A percentile compares a stretch with the other conserved stretches of the same genome.
These are phyloP conservation scores for Magnolia sinica DNA, from an alignment of 164 flowering plant genomes.

Conservation along the genomic window DNA sequence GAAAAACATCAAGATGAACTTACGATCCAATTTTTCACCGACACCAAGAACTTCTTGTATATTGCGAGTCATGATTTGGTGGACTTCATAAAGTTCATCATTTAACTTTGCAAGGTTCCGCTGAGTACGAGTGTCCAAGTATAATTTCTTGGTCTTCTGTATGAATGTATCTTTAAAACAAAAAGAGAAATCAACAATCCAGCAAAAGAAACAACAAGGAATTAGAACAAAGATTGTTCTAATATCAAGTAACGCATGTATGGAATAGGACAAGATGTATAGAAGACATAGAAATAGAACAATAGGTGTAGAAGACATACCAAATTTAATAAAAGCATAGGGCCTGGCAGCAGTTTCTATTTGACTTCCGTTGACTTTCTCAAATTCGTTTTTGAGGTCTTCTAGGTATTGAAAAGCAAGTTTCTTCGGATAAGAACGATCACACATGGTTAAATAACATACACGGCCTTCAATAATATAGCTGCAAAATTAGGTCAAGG, in stretches of 20 bases:
- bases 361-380: slow-evolving; percentile 79
- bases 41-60: slow-evolving; percentile 97
- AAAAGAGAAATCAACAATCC: slow-evolving; percentile 2
- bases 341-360: slow-evolving; percentile 96
- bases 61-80: slow-evolving; percentile 95
- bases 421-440: slow-evolving; percentile 89
- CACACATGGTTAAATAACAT: slow-evolving; percentile 91
- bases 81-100: slow-evolving; percentile 93
- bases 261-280: neutral
- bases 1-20: slow-evolving; percentile 23
- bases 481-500: slow-evolving; percentile 57
- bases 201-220: neutral
- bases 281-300: neutral
- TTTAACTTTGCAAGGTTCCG: slow-evolving; percentile 80
- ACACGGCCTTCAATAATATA: slow-evolving; percentile 90
- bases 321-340: slow-evolving; percentile 87
- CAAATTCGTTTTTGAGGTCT: slow-evolving; percentile 88
- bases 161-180: slow-evolving; percentile 68
- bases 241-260: neutral
- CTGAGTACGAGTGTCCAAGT: slow-evolving; percentile 85
- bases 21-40: slow-evolving; percentile 94
- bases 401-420: slow-evolving; percentile 88
- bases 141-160: slow-evolving; percentile 83
- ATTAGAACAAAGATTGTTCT: neutral
- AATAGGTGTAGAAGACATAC: slow-evolving; percentile 23